Percentiles rank a stretch among this genome's conserved stretches.
These are phyloP conservation scores for Hyaloperonospora brassicae DNA, from an alignment of 352 stramenopile genomes.

Conservation along the genomic window DNA sequence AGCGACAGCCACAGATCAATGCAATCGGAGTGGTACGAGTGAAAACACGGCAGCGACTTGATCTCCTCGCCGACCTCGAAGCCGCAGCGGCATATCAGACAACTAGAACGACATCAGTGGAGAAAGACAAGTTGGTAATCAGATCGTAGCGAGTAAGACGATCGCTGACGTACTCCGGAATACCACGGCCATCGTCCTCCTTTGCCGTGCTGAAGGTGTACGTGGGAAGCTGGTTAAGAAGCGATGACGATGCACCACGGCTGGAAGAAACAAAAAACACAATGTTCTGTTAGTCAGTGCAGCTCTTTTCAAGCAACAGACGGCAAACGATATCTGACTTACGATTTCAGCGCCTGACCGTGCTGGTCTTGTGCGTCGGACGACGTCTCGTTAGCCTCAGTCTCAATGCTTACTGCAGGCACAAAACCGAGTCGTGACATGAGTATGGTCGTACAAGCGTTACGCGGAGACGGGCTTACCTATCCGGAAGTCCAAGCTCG, in stretches of 20 bases:
- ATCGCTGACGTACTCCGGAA: slow-evolving; percentile 42
- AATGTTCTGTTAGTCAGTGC: slow-evolving; percentile 2
- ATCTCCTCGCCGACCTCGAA: slow-evolving; percentile 88
- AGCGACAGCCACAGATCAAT: slow-evolving; percentile 89
- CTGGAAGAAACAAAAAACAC: slow-evolving; percentile 19
- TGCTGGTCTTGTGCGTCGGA: slow-evolving; percentile 20
- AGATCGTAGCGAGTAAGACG: too few species aligned
- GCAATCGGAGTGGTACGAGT: slow-evolving; percentile 91
- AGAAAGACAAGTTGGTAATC: too few species aligned
- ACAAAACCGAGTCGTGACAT: neutral
- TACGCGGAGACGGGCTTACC: slow-evolving; percentile 16
- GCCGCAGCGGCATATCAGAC: slow-evolving; percentile 88
- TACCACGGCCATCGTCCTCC: slow-evolving; percentile 29
- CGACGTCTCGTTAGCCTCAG: slow-evolving; percentile 28
- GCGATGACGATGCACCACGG: slow-evolving; percentile 42
- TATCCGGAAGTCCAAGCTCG: slow-evolving; percentile 31
- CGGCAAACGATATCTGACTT: slow-evolving; percentile 15
- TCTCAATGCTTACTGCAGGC: slow-evolving; percentile 46
- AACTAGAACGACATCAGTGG: slow-evolving; percentile 35
- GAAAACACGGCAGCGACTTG: slow-evolving; percentile 90
- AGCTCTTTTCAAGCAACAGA: slow-evolving; percentile 7
- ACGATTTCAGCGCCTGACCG: slow-evolving; percentile 19
- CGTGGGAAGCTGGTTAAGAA: slow-evolving; percentile 78
- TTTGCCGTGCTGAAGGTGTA: slow-evolving; percentile 66
- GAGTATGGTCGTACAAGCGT: neutral